Evolutionary conservation across 2,329 filamentous ascomycete species (phyloP), one percentile per base, ranked within the genome.

Genomic region (Aspergillus pseudoviridinutans): DNA sequence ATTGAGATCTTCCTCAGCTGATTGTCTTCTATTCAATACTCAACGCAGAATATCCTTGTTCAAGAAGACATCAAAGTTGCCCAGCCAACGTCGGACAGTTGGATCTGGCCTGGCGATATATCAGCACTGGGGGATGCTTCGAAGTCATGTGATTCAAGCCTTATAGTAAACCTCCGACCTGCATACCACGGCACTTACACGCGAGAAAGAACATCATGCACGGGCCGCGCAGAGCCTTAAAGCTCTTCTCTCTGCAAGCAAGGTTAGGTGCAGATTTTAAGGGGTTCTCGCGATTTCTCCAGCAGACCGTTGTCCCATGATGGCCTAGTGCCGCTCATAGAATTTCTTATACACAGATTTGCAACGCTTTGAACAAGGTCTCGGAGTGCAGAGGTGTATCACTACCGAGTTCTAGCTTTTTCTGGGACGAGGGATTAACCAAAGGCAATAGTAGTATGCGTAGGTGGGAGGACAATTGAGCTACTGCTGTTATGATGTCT

Each of bases 291-390:
- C n/a, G 20, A 24, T 24, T 22, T 22, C 9, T 46, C n/a, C 10
- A 46, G 9, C 42, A 24, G 42, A 46, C 17, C 42, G 25, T 56
- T 64, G 5, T 58, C 60, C 29, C 10, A 46, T 3, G 62, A 64
- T 27, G 61, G 66, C 1, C 66, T 53, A 38, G 41, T 65, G 5
- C 62, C 65, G 1, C 35, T 66, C 4, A 52, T 56, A 42, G 65
- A 69, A 49, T 58, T 67, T 20, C 56, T 69, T 2, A 64, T 68
- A 25, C 24, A 28, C 62, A 68, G 32, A 58, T 68, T 51, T 68
- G 59, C 47, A 60, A 68, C 46, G 64, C 62, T 56, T 68, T 60
- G 66, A 60, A 62, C 25, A 22, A 38, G 17, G 61, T 68, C 29
- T 55, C 46, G 22, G 38, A 42, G n/a, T 58, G 29, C 3, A 49